These are phyloP conservation scores for Alliaria petiolata DNA, from an alignment of 345 rosid species.

Conservation along the genomic window DNA sequence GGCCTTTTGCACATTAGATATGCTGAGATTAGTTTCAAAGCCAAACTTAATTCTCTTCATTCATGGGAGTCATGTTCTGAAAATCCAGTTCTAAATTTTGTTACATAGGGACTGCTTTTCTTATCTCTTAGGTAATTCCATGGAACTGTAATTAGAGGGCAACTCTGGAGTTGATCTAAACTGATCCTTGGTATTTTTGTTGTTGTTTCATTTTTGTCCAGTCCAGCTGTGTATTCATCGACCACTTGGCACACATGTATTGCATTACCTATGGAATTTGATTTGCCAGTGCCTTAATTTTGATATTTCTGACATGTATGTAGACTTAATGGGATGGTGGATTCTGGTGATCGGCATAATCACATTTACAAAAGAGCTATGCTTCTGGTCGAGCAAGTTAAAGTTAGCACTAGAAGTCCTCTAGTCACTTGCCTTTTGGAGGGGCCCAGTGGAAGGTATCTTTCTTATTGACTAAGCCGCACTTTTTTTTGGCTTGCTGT, in stretches of 20 bases:
- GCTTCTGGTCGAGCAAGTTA: conserved; percentile 91
- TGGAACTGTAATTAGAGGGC: too few species aligned
- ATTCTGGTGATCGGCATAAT: conserved; percentile 72
- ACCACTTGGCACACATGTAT: too few species aligned
- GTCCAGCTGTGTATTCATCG: background rate
- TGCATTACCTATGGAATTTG: background rate
- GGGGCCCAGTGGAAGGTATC: conserved; percentile 92
- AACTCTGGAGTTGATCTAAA: too few species aligned
- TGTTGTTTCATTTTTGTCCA: background rate
- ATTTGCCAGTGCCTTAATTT: conserved; percentile 6
- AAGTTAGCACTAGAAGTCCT: conserved; percentile 96
- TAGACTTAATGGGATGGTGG: conserved; percentile 91
- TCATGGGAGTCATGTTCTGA: background rate
- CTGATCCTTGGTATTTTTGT: background rate
- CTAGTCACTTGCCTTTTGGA: conserved; percentile 93
- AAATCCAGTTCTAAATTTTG: background rate
- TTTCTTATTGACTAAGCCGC: background rate
- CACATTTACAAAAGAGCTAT: conserved; percentile 89
- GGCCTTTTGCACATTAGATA: background rate
- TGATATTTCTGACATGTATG: conserved; percentile 8
- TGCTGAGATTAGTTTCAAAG: background rate
- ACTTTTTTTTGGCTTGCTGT: background rate
- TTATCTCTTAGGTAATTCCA: background rate
- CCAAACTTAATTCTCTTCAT: background rate
- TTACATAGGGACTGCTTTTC: background rate